Percentiles rank a stretch among this genome's conserved stretches.
These are phyloP conservation scores for Knoxdaviesia proteae DNA, from an alignment of 2,329 filamentous ascomycete species.

Conservation along the genomic window DNA sequence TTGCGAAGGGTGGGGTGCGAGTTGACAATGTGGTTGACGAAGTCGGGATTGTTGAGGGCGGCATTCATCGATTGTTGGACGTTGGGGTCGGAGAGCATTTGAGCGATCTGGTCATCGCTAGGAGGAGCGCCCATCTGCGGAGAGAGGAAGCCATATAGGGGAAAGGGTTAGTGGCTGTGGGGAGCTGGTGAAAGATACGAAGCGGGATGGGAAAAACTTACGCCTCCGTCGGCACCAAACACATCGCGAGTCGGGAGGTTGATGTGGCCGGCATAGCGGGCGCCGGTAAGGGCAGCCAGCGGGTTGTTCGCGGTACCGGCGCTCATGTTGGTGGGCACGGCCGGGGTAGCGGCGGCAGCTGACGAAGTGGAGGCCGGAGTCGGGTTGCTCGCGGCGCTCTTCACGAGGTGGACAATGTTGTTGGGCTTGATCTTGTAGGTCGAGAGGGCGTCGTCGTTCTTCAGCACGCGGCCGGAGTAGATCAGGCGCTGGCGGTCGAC, in stretches of 20 bases:
- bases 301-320: conserved; percentile 74
- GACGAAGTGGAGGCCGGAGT: conserved; percentile 20
- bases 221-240: conserved; percentile 87
- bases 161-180: neutral
- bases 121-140: conserved; percentile 72
- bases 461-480: conserved; percentile 91
- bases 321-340: conserved; percentile 53
- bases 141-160: neutral
- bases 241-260: conserved; percentile 70
- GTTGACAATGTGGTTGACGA: conserved; percentile 88
- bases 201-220: conserved; percentile 27
- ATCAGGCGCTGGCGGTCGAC: conserved; percentile 82
- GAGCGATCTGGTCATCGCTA: conserved; percentile 58
- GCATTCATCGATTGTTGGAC: conserved; percentile 80
- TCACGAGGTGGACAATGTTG: conserved; percentile 91
- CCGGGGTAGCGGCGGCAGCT: conserved; percentile 19
- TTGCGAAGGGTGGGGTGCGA: conserved; percentile 66
- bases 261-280: conserved; percentile 79
- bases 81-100: conserved; percentile 75
- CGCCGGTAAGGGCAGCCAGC: conserved; percentile 74
- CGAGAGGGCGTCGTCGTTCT: conserved; percentile 70
- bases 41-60: conserved; percentile 81
- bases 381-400: conserved; percentile 77
- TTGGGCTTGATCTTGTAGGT: conserved; percentile 90
- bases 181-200: neutral